Evolutionary conservation across 2,329 filamentous ascomycete genomes (phyloP).

Genomic region (Fusarium penzigii): DNA sequence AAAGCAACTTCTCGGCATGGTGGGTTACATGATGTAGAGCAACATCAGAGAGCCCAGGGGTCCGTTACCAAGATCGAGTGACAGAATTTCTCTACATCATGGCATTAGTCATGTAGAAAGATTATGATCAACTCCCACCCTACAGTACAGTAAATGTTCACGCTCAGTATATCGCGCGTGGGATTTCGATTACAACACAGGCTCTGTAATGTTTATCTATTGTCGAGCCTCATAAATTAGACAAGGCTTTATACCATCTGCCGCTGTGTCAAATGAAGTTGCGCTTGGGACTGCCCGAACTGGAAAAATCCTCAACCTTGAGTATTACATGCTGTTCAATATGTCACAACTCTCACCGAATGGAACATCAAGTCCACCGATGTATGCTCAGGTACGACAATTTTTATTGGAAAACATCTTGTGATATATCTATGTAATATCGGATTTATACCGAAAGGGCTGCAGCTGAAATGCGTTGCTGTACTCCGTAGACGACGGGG

Average conservation of each 20-base stretch:
- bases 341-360: no score
- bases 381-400: no score
- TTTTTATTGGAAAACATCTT: no score
- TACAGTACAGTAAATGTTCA: not conserved
- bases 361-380: no score
- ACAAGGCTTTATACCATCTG: no score
- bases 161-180: no score
- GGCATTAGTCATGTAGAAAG: not conserved
- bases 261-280: not conserved
- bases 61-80: no score
- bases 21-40: not conserved
- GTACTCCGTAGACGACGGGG: not conserved
- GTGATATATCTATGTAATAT: not conserved
- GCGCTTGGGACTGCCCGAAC: not conserved
- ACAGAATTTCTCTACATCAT: not conserved
- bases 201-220: no score
- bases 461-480: not conserved
- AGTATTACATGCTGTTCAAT: no score
- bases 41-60: no score
- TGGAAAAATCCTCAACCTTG: not conserved
- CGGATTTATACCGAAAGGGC: not conserved
- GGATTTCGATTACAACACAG: no score
- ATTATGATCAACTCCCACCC: not conserved
- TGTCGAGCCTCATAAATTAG: no score
- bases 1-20: not conserved